Base-by-base conservation (phyloP, 1,139 yeast species). In the Candida labiduridarum region DNA sequence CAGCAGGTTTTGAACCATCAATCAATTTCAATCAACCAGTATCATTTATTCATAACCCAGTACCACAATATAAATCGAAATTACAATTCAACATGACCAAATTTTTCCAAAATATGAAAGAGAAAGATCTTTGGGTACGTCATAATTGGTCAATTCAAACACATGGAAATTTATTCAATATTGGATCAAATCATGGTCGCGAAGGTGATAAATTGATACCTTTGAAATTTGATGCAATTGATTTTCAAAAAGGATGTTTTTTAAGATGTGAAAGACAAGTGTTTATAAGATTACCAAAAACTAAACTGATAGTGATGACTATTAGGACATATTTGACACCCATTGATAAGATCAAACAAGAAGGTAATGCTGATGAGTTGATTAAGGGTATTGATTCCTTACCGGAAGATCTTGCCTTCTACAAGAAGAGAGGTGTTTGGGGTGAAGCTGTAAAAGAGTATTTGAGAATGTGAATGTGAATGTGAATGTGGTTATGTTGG, bases 401-500 rank as follows among this genome's bases (percentile, higher is more conserved):
- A 59, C 88, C 87, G 8, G 83, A 74, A 2, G 77, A 73, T 48
- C 63, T 84, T 51, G 87, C 83, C 0, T 78, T 74, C 50, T 86
- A 86, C 66, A 86, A 86, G 64, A 77, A 78, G 52, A 72, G 79
- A 48, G 77, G 72, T 3, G 80, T 74, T 41, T 86, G 92, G 91
- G 90, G 89, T 0, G 77, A 75, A 4, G 86, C 89, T 0, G 83
- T 84, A 1, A 73, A 76, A 54, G 65, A 72, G 35, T 84, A 70
- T 58, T 60, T 84, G 16, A n/a, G 34, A 16, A 15, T 34, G 19
- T 34, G 14, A 31, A 8, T 25, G 29, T 8, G 6, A 8, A 6
- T 25, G 29, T 9, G 10, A n/a, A n/a, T n/a, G 10, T 8, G 29
- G 29, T n/a, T n/a, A n/a, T 2, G 8, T 25, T 25, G 29, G 29